These are phyloP conservation scores for Aspergillus ruber DNA, from an alignment of 2,329 filamentous ascomycete genomes.

Conservation along the genomic window DNA sequence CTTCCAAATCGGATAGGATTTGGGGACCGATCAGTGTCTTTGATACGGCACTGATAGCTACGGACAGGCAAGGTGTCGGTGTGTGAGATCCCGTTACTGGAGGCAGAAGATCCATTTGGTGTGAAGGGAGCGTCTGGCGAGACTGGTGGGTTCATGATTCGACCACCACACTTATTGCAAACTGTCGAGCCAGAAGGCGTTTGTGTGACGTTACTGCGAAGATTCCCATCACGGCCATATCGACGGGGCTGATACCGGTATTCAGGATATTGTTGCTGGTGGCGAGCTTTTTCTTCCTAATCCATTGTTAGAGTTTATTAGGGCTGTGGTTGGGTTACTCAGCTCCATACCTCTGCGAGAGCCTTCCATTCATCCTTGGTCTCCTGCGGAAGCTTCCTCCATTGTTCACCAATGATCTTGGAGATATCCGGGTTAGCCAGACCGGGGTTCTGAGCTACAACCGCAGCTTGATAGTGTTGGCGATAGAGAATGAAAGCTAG, in stretches of 20 bases:
- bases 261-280: constrained; percentile 82
- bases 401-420: constrained; percentile 92
- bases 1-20: constrained; percentile 20
- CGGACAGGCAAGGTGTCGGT: constrained; percentile 17
- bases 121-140: constrained; percentile 38
- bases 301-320: constrained; percentile 1
- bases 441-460: constrained; percentile 77
- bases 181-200: constrained; percentile 32
- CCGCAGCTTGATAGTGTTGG: constrained; percentile 78
- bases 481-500: constrained; percentile 96
- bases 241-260: constrained; percentile 90
- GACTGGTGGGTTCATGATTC: constrained; percentile 41
- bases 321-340: not conserved
- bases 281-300: constrained; percentile 79
- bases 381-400: constrained; percentile 68
- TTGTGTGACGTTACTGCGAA: constrained; percentile 30
- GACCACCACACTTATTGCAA: constrained; percentile 41
- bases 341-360: constrained; percentile 66
- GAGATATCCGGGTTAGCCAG: constrained; percentile 93
- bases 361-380: constrained; percentile 81
- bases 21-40: constrained; percentile 15
- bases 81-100: constrained; percentile 26
- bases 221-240: constrained; percentile 49
- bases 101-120: constrained; percentile 26
- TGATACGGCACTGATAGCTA: constrained; percentile 17